Evolutionary conservation across 805 yeast species (phyloP), one percentile per base, ranked within the genome.

Genomic region (Candida xiaguanensis): DNA sequence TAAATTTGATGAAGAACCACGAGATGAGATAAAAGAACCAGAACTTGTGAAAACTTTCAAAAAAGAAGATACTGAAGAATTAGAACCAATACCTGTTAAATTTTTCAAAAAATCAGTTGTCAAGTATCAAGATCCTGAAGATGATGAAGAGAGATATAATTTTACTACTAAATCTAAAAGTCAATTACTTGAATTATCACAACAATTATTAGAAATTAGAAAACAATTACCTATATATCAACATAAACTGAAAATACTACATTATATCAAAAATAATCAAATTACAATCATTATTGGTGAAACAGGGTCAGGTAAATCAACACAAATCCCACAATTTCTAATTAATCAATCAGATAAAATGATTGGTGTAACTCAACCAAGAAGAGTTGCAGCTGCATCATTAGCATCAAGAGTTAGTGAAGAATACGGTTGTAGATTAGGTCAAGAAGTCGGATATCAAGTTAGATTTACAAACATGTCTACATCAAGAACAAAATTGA

Each of bases 261-360:
- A 72, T 8, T 75, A 78, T 45, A 54, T 91, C 2, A 41, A 62
- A 2, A 44, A 63, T 8, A 75, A 82, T 50, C 80, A 75, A 45
- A 95, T 89, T 4, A 79, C 90, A 0, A 78, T 91, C 1, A 70
- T 91, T 14, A 85, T 93, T 55, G 98, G 98, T 62, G 98, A 91
- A 56, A 91, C 99, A 0, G 99, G 99, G 62, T 87, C 96, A 6
- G 98, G 98, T 69, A 91, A 91, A 57, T 90, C 98, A 3, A 91
- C 99, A 0, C 99, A 91, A 65, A 81, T 91, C 34, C 98, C 99
- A 0, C 98, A 91, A 56, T 82, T 91, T 48, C 56, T 91, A n/a
- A 75, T 85, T 62, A 74, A 77, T 0, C 55, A 61, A 26, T 64
- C 62, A 45, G 59, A 62, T 14, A 78, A 77, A 43, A 69, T 74